These are phyloP conservation scores for Pseudocercospora musae DNA, from an alignment of 2,329 filamentous ascomycete species.

Conservation along the genomic window DNA sequence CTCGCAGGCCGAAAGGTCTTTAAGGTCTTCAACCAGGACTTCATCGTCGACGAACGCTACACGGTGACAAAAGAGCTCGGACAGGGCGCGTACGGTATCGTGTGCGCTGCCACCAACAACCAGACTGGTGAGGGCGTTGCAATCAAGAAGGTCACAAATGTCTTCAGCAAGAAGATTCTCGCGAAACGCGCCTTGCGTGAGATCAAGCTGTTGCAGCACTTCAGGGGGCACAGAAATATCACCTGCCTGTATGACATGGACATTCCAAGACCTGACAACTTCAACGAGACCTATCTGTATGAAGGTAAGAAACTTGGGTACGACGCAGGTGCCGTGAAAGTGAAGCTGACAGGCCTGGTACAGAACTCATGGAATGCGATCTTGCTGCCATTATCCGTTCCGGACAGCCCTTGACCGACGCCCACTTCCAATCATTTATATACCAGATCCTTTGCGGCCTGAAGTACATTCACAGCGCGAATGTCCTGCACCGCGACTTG, in stretches of 20 bases:
- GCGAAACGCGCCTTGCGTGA: slow-evolving; percentile 96
- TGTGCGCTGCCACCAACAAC: slow-evolving; percentile 92
- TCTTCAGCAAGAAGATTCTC: slow-evolving; percentile 99
- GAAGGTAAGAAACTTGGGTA: slow-evolving; percentile 63
- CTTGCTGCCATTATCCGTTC: slow-evolving; percentile 96
- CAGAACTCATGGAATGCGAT: slow-evolving; percentile 99
- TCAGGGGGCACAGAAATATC: slow-evolving; percentile 69
- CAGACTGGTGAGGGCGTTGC: slow-evolving; percentile 90
- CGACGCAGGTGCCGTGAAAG: not conserved
- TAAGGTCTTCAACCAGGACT: slow-evolving; percentile 99
- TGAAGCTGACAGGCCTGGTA: not conserved
- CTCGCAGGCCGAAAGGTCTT: slow-evolving; percentile 80
- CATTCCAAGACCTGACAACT: slow-evolving; percentile 93
- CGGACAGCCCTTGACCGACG: slow-evolving; percentile 93
- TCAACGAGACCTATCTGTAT: slow-evolving; percentile 98
- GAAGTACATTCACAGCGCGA: slow-evolving; percentile 99
- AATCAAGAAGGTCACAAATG: slow-evolving; percentile 99
- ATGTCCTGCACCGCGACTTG: slow-evolving; percentile 92
- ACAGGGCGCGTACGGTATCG: slow-evolving; percentile 97
- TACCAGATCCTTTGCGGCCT: slow-evolving; percentile 98
- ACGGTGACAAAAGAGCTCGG: slow-evolving; percentile 98
- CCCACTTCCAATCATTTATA: slow-evolving; percentile 99
- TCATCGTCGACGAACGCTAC: slow-evolving; percentile 96
- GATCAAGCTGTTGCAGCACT: slow-evolving; percentile 98
- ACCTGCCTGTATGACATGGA: slow-evolving; percentile 99